Percentiles rank a stretch among this genome's conserved stretches.
Evolutionary conservation across 257 asterid species (phyloP).

Genomic region (Nicotiana otophora): DNA sequence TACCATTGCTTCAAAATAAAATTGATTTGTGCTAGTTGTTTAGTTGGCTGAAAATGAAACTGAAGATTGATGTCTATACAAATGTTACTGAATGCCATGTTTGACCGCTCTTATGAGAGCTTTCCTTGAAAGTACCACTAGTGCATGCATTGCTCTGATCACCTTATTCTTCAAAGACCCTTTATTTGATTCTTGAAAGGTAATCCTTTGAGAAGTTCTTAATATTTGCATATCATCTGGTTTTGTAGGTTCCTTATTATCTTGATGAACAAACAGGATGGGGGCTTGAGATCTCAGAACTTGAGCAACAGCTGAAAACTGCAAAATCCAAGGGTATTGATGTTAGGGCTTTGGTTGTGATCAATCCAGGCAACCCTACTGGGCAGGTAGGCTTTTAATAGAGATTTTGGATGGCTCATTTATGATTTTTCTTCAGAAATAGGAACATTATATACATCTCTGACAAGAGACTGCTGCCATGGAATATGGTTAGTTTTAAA

Average conservation of each 20-base stretch:
- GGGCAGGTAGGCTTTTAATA: conserved; percentile 63
- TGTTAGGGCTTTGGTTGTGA: conserved; percentile 90
- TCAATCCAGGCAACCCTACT: conserved; percentile 98
- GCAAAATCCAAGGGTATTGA: conserved; percentile 72
- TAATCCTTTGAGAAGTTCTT: conserved; percentile 9
- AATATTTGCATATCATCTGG: conserved; percentile 3
- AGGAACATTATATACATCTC: background rate
- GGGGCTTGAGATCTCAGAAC: conserved; percentile 87
- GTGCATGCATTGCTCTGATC: background rate
- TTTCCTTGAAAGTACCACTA: background rate
- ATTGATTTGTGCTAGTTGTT: background rate
- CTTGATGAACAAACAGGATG: conserved; percentile 96
- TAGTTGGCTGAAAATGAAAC: background rate
- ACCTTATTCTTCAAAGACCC: background rate
- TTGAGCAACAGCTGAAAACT: conserved; percentile 66
- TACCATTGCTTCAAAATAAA: conserved; percentile 1
- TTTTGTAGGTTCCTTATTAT: conserved; percentile 82
- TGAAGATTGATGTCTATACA: background rate
- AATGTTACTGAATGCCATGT: background rate
- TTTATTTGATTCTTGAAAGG: background rate
- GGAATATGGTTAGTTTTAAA: background rate
- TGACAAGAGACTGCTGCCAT: background rate
- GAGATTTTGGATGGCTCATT: background rate
- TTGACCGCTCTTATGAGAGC: background rate
- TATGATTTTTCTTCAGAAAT: background rate